These are phyloP conservation scores for Diutina rugosa DNA, from an alignment of 1,139 yeast genomes.

Conservation along the genomic window DNA sequence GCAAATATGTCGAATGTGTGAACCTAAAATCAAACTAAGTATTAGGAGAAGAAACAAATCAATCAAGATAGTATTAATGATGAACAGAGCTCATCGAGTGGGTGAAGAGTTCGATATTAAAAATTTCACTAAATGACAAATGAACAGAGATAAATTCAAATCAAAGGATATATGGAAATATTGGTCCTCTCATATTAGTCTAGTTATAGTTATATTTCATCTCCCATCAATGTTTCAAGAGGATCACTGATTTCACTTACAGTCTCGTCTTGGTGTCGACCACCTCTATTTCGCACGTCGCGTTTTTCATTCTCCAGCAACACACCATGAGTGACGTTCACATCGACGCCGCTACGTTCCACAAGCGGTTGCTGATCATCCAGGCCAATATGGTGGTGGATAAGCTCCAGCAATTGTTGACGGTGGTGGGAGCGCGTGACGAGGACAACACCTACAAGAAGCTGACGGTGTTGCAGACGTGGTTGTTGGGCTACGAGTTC, in stretches of 20 bases:
- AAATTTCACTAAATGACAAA: too few species aligned
- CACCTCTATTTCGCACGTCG: neutral
- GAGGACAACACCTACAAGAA: conserved; percentile 67
- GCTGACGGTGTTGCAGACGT: conserved; percentile 77
- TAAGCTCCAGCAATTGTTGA: conserved; percentile 16
- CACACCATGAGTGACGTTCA: conserved; percentile 13
- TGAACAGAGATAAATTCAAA: too few species aligned
- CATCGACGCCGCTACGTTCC: conserved; percentile 26
- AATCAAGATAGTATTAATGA: too few species aligned
- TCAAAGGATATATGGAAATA: too few species aligned
- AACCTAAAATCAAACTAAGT: too few species aligned
- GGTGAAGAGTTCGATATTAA: too few species aligned
- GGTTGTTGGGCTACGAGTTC: conserved; percentile 92
- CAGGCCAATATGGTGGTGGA: conserved; percentile 29
- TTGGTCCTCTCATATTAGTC: too few species aligned
- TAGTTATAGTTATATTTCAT: too few species aligned
- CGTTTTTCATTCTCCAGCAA: conserved; percentile 1
- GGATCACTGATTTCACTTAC: neutral
- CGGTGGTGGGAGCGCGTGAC: conserved; percentile 8
- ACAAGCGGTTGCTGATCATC: conserved; percentile 26
- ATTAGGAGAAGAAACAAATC: too few species aligned
- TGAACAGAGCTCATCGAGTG: too few species aligned
- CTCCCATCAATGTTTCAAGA: neutral
- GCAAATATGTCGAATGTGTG: too few species aligned
- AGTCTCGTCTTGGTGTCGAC: neutral